Evolutionary conservation across 192 early-diverging fungal genomes (phyloP).

Genomic region (Backusella liffmaniae): DNA sequence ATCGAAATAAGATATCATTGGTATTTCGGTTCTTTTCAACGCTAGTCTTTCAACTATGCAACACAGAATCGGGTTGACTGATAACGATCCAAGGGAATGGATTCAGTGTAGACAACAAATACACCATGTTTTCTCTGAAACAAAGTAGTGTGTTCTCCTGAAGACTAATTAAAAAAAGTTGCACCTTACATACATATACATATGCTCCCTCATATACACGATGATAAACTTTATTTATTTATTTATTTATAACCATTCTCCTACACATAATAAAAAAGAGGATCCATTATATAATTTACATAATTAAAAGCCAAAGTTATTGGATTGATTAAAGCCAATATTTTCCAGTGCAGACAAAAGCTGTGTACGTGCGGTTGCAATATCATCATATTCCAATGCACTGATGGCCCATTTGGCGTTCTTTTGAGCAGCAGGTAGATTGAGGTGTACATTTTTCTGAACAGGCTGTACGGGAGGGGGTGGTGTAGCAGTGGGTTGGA

Average conservation of each 20-base stretch:
- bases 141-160: not conserved
- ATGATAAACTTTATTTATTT: not conserved
- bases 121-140: too few relatives aligned
- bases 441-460: slow-evolving; percentile 22
- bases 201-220: not conserved
- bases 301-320: slow-evolving; percentile 32
- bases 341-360: slow-evolving; percentile 63
- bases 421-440: slow-evolving; percentile 77
- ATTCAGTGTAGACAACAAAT: too few relatives aligned
- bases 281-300: not conserved
- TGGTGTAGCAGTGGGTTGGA: not conserved
- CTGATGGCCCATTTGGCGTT: slow-evolving; percentile 89
- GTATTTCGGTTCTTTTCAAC: too few relatives aligned
- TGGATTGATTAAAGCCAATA: slow-evolving; percentile 27
- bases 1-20: too few relatives aligned
- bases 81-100: too few relatives aligned
- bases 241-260: not conserved
- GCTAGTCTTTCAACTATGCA: too few relatives aligned
- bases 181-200: not conserved
- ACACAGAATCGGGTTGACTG: too few relatives aligned
- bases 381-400: slow-evolving; percentile 93
- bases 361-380: slow-evolving; percentile 79
- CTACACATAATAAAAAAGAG: too few relatives aligned
- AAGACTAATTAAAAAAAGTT: not conserved
- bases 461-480: not conserved